These are phyloP conservation scores for Scedosporium boydii DNA, from an alignment of 2,329 filamentous ascomycete genomes.

Conservation along the genomic window DNA sequence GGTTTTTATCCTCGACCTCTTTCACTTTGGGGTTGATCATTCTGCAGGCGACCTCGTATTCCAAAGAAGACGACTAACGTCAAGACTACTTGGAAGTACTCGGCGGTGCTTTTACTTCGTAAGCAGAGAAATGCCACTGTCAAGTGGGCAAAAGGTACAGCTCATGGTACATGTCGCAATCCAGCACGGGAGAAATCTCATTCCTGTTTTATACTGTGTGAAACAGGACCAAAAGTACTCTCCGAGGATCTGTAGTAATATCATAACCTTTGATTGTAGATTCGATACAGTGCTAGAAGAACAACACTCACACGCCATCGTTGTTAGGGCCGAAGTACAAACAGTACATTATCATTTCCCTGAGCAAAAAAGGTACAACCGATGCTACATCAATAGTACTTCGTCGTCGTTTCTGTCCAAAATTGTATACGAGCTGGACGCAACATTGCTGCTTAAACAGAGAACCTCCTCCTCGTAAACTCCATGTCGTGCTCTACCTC, in stretches of 20 bases:
- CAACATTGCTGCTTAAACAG: too few species aligned
- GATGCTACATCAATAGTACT: too few species aligned
- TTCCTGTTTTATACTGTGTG: not conserved
- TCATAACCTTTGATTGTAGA: not conserved
- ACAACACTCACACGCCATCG: too few species aligned
- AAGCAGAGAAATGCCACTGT: not conserved
- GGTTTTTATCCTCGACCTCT: not conserved
- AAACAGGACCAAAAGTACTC: not conserved
- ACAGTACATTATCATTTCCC: too few species aligned
- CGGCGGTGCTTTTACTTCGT: too few species aligned
- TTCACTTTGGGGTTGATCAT: not conserved
- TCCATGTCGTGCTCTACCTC: not conserved
- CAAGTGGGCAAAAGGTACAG: not conserved
- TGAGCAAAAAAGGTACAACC: too few species aligned
- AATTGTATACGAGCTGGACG: too few species aligned
- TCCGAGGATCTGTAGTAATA: not conserved
- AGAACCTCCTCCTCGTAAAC: too few species aligned
- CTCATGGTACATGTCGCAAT: not conserved
- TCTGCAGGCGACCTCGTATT: slow-evolving; percentile 6
- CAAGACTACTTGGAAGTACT: not conserved
- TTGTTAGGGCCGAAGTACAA: too few species aligned
- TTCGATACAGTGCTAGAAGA: not conserved
- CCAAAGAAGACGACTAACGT: not conserved
- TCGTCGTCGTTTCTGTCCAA: too few species aligned
- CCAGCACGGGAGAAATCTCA: not conserved